Conservation (phyloP, 192 early-diverging fungal species). For the Rhizophagus sp. region DNA sequence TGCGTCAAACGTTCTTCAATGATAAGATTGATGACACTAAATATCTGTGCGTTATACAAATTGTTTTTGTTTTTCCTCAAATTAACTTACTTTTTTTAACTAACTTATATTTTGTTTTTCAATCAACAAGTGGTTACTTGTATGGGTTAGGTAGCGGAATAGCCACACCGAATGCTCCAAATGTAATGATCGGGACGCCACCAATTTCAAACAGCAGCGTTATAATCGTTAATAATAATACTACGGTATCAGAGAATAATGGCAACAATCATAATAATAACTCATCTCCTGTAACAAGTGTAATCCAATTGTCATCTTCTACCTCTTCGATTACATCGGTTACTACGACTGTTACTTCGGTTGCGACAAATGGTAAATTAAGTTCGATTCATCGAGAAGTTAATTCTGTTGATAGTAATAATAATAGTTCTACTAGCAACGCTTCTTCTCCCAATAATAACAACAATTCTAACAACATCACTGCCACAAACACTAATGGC, state of each 20-base stretch:
- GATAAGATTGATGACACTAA: slow-evolving; percentile 92
- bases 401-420: slow-evolving; percentile 14
- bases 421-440: neutral
- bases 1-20: slow-evolving; percentile 96
- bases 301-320: neutral
- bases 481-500: slow-evolving; percentile 27
- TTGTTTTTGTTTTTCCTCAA: neutral
- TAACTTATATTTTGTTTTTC: neutral
- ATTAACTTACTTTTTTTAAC: neutral
- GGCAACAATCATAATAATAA: neutral
- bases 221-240: neutral
- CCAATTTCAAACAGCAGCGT: neutral
- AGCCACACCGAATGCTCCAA: slow-evolving; percentile 10
- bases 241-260: slow-evolving; percentile 17
- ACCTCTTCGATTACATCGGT: neutral
- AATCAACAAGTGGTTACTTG: slow-evolving; percentile 45
- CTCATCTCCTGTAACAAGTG: neutral
- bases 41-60: slow-evolving; percentile 63
- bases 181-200: slow-evolving; percentile 5
- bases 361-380: slow-evolving; percentile 18
- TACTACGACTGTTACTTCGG: neutral
- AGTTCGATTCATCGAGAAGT: neutral
- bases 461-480: neutral
- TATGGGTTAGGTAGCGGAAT: slow-evolving; percentile 48
- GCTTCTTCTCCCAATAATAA: neutral